Conservation (phyloP, 192 early-diverging fungal genomes). For the Backusella macrospora region DNA sequence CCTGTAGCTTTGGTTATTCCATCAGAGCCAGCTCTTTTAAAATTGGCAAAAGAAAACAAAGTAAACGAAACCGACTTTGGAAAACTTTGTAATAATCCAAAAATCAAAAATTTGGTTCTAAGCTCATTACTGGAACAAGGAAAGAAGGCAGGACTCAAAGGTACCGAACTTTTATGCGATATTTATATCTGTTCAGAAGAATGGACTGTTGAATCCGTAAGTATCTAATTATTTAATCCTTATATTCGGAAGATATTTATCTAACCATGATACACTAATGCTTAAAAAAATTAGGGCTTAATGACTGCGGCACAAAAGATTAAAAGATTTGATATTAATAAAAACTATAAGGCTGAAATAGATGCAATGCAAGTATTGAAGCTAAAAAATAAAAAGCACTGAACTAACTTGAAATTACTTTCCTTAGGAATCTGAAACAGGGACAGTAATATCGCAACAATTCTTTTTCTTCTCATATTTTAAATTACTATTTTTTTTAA, state of each 20-base stretch:
- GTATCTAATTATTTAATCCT: constrained; percentile 26
- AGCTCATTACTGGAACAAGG: constrained; percentile 52
- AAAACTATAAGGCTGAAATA: constrained; percentile 64
- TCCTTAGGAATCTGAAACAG: not conserved
- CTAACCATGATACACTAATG: not conserved
- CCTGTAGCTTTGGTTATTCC: constrained; percentile 81
- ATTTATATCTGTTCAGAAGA: constrained; percentile 73
- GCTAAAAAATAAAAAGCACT: not conserved
- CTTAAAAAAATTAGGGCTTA: constrained; percentile 43
- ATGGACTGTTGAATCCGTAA: constrained; percentile 89
- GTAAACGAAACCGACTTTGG: constrained; percentile 46
- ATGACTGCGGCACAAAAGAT: constrained; percentile 97
- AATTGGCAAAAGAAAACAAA: constrained; percentile 49
- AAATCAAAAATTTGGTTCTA: constrained; percentile 56
- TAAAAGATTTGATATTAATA: constrained; percentile 77
- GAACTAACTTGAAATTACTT: not conserved
- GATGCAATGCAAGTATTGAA: constrained; percentile 50
- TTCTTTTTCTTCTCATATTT: no score
- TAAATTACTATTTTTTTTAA: no score
- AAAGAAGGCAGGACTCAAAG: constrained; percentile 68
- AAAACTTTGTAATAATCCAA: constrained; percentile 52
- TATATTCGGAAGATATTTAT: not conserved
- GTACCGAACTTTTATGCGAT: constrained; percentile 71
- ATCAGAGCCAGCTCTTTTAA: constrained; percentile 54
- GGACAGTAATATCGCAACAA: no score